A percentile compares a stretch with the other conserved stretches of the same genome.
These are phyloP conservation scores for Zasmidium angulare DNA, from an alignment of 2,329 filamentous ascomycete genomes.

Conservation along the genomic window DNA sequence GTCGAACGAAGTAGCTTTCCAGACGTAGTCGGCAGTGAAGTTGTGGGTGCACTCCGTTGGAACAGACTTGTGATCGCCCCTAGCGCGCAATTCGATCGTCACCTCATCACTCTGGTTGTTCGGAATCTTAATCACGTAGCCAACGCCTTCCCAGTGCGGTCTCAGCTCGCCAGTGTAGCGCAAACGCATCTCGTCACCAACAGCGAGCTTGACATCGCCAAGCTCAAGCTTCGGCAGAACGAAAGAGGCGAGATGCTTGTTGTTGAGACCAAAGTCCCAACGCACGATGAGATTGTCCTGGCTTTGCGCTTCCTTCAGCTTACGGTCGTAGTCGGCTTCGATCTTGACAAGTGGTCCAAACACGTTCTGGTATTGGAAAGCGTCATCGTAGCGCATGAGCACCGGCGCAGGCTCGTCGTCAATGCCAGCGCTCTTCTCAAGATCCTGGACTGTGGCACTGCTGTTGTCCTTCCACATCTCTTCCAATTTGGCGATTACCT, in stretches of 20 bases:
- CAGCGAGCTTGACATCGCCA: slow-evolving; percentile 94
- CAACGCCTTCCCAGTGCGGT: slow-evolving; percentile 92
- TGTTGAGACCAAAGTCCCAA: slow-evolving; percentile 94
- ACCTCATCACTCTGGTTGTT: slow-evolving; percentile 99
- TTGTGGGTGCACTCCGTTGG: slow-evolving; percentile 96
- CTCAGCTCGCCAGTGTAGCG: slow-evolving; percentile 95
- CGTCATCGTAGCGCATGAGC: slow-evolving; percentile 90
- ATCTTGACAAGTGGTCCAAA: slow-evolving; percentile 98
- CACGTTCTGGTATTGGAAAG: slow-evolving; percentile 98
- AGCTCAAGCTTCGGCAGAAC: slow-evolving; percentile 95
- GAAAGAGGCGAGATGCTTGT: slow-evolving; percentile 95
- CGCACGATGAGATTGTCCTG: slow-evolving; percentile 92
- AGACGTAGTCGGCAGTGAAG: slow-evolving; percentile 98
- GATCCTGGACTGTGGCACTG: slow-evolving; percentile 80
- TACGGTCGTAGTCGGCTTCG: slow-evolving; percentile 95
- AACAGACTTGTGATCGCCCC: slow-evolving; percentile 92
- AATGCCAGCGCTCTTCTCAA: slow-evolving; percentile 86
- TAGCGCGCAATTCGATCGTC: slow-evolving; percentile 88
- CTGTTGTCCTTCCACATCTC: slow-evolving; percentile 98
- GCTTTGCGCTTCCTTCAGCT: slow-evolving; percentile 95
- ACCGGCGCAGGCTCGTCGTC: slow-evolving; percentile 96
- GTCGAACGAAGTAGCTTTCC: slow-evolving; percentile 99
- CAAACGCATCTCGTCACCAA: slow-evolving; percentile 97
- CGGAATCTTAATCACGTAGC: slow-evolving; percentile 98
- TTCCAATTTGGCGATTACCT: slow-evolving; percentile 93